Base-by-base conservation (phyloP, 2,329 filamentous ascomycete species). In the Waltergamsia citrina region DNA sequence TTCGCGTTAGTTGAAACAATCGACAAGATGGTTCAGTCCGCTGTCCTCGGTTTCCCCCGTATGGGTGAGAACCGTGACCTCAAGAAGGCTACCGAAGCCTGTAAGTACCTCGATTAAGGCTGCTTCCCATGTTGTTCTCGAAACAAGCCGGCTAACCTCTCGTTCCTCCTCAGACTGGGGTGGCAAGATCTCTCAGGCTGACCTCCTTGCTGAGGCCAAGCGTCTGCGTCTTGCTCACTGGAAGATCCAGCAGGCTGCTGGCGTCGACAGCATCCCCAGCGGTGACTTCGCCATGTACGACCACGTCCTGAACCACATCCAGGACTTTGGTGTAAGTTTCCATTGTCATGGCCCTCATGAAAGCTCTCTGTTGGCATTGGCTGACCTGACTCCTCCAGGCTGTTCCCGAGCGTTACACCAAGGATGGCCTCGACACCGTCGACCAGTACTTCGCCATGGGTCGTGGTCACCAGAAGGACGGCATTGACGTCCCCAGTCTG, bases 371-470 rank as follows among this genome's bases (percentile, higher is more conserved):
- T 46, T 31, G 11, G 8, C 7, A 14, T 30, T 29, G 36, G n/a
- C 18, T 23, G n/a, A n/a, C n/a, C n/a, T n/a, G n/a, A n/a, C n/a
- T n/a, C n/a, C n/a, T n/a, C 34, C 46, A 92, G 84, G 87, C 85
- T 52, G 78, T 88, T 47, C 92, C 92, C 51, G 85, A 94, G 67
- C 81, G 88, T 52, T 98, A 98, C 71, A 83, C 81, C 62, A 85
- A 83, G 69, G 78, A 92, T 69, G 81, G 81, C 52, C 85, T 98
- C 47, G 70, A 90, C 65, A 66, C 76, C 46, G 71, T 98, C 60
- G 92, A 98, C 69, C 81, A 94, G 71, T 96, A 95, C 81, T 98
- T 98, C 59, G 92, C 92, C 66, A 94, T 98, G 86, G 92, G 92
- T 57, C 85, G 92, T 81, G 92, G 92, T 59, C 88, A 93, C 70